These are phyloP conservation scores for Tagetes erecta DNA, from an alignment of 129 eudicot species.

Conservation along the genomic window DNA sequence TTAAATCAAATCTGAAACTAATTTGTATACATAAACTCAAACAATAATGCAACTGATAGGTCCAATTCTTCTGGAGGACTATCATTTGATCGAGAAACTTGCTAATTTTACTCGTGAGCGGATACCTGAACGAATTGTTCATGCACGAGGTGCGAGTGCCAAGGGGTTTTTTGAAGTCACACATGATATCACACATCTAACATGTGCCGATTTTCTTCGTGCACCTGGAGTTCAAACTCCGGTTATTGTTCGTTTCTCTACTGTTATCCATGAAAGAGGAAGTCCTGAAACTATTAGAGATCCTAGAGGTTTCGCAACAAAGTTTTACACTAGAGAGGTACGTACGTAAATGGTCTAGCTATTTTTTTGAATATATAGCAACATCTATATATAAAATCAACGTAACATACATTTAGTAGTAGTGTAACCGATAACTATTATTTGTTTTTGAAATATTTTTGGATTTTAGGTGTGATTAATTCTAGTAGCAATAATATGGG, in stretches of 20 bases:
- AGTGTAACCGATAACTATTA: too few relatives aligned
- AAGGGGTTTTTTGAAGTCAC: conserved; percentile 94
- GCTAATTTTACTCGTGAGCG: conserved; percentile 80
- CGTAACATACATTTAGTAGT: too few relatives aligned
- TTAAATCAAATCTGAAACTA: too few relatives aligned
- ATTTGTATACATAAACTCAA: background rate
- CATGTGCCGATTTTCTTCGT: conserved; percentile 87
- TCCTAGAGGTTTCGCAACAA: conserved; percentile 83
- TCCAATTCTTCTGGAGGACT: conserved; percentile 86
- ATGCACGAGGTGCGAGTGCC: conserved; percentile 90
- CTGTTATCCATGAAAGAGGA: conserved; percentile 88
- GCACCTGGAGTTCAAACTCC: conserved; percentile 92
- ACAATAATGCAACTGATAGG: conserved; percentile 37
- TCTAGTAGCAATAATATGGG: too few relatives aligned
- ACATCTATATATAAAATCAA: too few relatives aligned
- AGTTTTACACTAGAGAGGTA: conserved; percentile 89
- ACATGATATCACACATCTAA: conserved; percentile 68
- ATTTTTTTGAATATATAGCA: too few relatives aligned
- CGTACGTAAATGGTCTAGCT: too few relatives aligned
- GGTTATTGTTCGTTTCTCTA: conserved; percentile 84
- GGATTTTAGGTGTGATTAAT: too few relatives aligned
- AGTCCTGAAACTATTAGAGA: conserved; percentile 91
- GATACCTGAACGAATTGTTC: conserved; percentile 88
- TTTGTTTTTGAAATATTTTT: too few relatives aligned
- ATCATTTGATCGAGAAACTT: conserved; percentile 83